Evolutionary conservation across 257 asterid species (phyloP), one percentile per base, ranked within the genome.

Genomic region (Nyctanthes arbortristis): DNA sequence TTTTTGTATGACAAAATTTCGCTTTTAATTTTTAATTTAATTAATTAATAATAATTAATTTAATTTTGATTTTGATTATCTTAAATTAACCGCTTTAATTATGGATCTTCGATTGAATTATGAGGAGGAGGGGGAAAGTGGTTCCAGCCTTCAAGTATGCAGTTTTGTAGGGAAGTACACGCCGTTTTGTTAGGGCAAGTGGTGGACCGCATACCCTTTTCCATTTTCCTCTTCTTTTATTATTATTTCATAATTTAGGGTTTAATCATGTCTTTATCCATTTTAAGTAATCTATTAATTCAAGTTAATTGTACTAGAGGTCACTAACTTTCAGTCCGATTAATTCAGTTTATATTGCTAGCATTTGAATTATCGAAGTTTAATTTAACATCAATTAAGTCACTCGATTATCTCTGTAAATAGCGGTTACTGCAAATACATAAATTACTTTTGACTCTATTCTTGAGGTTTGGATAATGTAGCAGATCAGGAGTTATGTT

Each of bases 121-220:
- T 61, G 59, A 18, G 71, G 59, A 18, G 71, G 57, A 30, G 45
- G 63, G 58, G 45, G 68, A 62, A 67, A 65, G 59, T 54, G 62
- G 39, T 77, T 9, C 24, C 20, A 35, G 36, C 40, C 80, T 73
- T 75, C 40, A 72, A 77, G 73, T 75, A 75, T 61, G 78, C 84
- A 77, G 86, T 28, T 68, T 71, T 77, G 65, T 67, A 55, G 70
- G 81, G 55, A 73, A 79, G 71, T 77, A 71, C 78, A 59, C 79
- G 86, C 82, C 88, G 89, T 85, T 77, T 79, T 73, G 75, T 79
- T 68, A 70, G 89, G 88, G 89, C 71, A 67, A 55, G 56, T 27
- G 58, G 84, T 70, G 79, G 88, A 81, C 85, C 79, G 70, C 22
- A 72, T 73, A 68, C 59, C 59, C 59, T 30, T 22, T 20, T n/a